phyloP scores from a whole-genome alignment of 768 basidiomycete species.

The Boletus coccyginus region DNA sequence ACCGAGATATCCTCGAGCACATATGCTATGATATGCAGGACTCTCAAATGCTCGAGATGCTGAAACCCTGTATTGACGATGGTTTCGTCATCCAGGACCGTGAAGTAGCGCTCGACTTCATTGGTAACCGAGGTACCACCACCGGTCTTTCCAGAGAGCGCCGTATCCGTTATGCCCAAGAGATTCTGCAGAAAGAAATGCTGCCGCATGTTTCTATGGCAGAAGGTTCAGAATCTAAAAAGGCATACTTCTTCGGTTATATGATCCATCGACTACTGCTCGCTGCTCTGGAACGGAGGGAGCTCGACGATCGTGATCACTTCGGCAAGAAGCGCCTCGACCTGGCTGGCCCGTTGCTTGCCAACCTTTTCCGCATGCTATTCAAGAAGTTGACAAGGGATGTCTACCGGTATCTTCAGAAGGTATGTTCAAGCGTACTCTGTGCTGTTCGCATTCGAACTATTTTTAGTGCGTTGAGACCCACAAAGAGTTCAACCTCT shows the following conservation, averaged over 20 bases:
- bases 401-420: slow-evolving; percentile 95
- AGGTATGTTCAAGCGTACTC: slow-evolving; percentile 49
- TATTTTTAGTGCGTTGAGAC: slow-evolving; percentile 85
- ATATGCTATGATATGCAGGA: slow-evolving; percentile 99
- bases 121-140: slow-evolving; percentile 96
- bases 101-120: slow-evolving; percentile 96
- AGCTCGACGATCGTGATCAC: slow-evolving; percentile 98
- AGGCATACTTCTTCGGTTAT: slow-evolving; percentile 99
- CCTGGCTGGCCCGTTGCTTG: slow-evolving; percentile 90
- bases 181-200: slow-evolving; percentile 99
- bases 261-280: slow-evolving; percentile 97
- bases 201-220: slow-evolving; percentile 95
- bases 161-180: slow-evolving; percentile 93
- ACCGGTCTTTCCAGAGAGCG: slow-evolving; percentile 89
- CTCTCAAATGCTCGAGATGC: slow-evolving; percentile 93
- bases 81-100: slow-evolving; percentile 98
- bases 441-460: neutral
- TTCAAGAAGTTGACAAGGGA: slow-evolving; percentile 97
- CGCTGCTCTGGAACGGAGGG: slow-evolving; percentile 90
- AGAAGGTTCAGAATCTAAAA: slow-evolving; percentile 95
- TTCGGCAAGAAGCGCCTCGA: slow-evolving; percentile 98
- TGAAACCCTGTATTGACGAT: slow-evolving; percentile 98
- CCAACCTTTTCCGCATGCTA: slow-evolving; percentile 97
- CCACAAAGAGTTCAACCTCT: slow-evolving; percentile 91
- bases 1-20: slow-evolving; percentile 95